These are phyloP conservation scores for Apiospora sp. DNA, from an alignment of 2,329 filamentous ascomycete genomes.

Conservation along the genomic window DNA sequence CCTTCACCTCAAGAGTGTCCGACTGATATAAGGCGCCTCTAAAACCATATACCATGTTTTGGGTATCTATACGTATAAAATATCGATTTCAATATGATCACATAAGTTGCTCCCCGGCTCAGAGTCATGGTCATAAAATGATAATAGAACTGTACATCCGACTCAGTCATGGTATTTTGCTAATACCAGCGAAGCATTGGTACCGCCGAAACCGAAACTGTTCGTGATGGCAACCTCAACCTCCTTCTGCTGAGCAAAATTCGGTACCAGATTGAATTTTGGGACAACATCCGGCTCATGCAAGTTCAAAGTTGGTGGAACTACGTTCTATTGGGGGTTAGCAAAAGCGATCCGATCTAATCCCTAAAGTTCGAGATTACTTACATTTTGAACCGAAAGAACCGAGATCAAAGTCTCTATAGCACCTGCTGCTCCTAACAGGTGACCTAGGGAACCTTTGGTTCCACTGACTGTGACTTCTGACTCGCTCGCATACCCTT, in stretches of 20 bases:
- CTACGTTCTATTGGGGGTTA: constrained; percentile 62
- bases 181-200: constrained; percentile 90
- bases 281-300: constrained; percentile 70
- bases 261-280: constrained; percentile 85
- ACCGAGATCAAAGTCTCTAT: constrained; percentile 89
- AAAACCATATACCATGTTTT: neutral
- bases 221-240: constrained; percentile 86
- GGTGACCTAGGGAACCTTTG: constrained; percentile 90
- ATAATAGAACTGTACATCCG: neutral
- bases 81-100: neutral
- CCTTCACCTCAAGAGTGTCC: neutral
- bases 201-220: constrained; percentile 97
- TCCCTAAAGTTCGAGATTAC: constrained; percentile 38
- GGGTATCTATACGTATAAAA: too few relatives aligned
- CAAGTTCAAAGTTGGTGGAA: constrained; percentile 90
- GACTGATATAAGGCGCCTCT: neutral
- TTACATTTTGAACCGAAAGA: constrained; percentile 79
- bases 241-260: constrained; percentile 71
- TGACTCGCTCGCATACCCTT: constrained; percentile 67
- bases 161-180: constrained; percentile 45
- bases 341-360: neutral
- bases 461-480: constrained; percentile 89
- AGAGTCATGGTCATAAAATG: neutral
- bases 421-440: constrained; percentile 90
- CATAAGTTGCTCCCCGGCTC: neutral